These are phyloP conservation scores for Pseudopyrenochaeta lycopersici DNA, from an alignment of 2,329 filamentous ascomycete genomes.

Conservation along the genomic window DNA sequence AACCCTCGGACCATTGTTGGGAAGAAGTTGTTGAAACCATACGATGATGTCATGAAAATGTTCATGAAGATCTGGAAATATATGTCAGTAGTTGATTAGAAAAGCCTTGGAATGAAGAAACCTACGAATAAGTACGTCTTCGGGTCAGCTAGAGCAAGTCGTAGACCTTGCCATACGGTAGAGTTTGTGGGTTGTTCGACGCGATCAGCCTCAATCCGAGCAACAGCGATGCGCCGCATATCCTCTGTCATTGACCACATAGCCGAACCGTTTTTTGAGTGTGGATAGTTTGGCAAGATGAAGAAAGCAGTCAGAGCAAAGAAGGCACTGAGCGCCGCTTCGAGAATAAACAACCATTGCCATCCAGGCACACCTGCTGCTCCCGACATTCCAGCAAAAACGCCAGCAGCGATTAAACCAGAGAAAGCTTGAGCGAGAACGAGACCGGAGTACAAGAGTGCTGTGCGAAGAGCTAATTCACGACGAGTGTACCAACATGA, in stretches of 20 bases:
- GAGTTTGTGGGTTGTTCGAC: conserved; percentile 12
- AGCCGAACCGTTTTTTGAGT: conserved; percentile 1
- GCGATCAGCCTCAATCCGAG: conserved; percentile 8
- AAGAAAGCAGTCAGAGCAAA: conserved; percentile 2
- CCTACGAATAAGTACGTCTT: conserved; percentile 14
- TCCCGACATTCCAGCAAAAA: conserved; percentile 30
- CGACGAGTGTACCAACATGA: conserved; percentile 69
- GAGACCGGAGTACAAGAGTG: conserved; percentile 49
- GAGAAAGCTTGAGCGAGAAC: conserved; percentile 51
- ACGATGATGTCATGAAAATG: conserved; percentile 15
- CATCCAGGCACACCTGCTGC: conserved; percentile 38
- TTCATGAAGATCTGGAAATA: conserved; percentile 15
- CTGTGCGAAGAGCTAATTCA: conserved; percentile 42
- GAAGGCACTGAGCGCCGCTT: background rate
- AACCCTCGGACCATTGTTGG: conserved; percentile 19
- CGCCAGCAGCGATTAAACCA: conserved; percentile 51
- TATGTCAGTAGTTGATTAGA: background rate
- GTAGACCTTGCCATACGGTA: conserved; percentile 19
- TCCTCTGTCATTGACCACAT: conserved; percentile 13
- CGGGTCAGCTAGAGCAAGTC: conserved; percentile 12
- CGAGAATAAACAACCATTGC: conserved; percentile 22
- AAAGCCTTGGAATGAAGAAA: background rate
- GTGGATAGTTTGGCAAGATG: conserved; percentile 12
- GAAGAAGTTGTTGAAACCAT: conserved; percentile 8
- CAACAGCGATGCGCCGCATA: conserved; percentile 8